Base-by-base conservation (phyloP, 1,284 basidiomycete genomes). In the Xerocomus minutiporus region DNA sequence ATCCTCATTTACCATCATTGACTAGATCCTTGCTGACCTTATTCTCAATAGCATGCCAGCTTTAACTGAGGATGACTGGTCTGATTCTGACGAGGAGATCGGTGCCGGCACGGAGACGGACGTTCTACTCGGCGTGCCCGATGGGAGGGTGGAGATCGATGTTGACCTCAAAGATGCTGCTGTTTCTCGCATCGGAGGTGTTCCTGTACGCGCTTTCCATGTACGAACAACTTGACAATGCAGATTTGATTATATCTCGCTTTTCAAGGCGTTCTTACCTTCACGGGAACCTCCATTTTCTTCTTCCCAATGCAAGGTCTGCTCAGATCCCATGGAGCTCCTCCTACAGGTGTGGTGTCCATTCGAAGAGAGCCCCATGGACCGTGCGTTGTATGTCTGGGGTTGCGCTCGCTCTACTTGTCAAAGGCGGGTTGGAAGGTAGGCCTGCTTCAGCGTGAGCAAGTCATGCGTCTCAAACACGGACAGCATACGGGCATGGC, bases 331-430 rank as follows among this genome's bases (percentile, higher is more conserved):
- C 0, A 91, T 88, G 86, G 82, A 89, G 57, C 76, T 93, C 25
- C 77, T 93, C 32, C 75, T 88, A 12, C 89, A 93, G 60, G 78
- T 93, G 61, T 92, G 89, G 87, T 92, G 88, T 67, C 91, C 91
- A 0, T 82, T 92, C 59, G 86, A 91, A 64, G 75, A 83, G 36
- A 93, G 88, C 59, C 80, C 84, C 8, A 84, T 86, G 76, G 90
- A 93, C 63, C 78, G 91, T 48, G 85, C 83, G 1, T 69, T 92
- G 48, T 91, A 91, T 63, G 75, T 91, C 17, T 93, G 89, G 84
- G 89, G 81, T 12, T 93, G 90, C 61, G 73, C 85, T 4, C 75
- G 77, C 26, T 70, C 78, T 6, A 65, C 72, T 20, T 93, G 90
- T 70, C 89, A 93, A 64, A 75, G 77, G 53, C 83, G 85, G 67